A percentile compares a stretch with the other conserved stretches of the same genome.
These are phyloP conservation scores for Pinus albicaulis DNA, from an alignment of 75 land plant species.

Conservation along the genomic window DNA sequence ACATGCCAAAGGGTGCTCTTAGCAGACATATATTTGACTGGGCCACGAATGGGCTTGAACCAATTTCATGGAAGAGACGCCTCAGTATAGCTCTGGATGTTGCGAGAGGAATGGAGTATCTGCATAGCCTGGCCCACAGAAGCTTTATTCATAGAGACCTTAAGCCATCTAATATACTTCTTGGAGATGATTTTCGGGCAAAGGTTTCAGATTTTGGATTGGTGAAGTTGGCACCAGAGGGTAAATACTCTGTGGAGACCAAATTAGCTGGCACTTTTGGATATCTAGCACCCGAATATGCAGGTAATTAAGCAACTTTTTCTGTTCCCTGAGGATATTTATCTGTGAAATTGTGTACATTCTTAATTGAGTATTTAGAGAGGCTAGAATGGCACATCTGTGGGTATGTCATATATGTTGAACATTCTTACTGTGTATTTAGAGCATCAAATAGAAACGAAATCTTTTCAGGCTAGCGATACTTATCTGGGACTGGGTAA, in stretches of 20 bases:
- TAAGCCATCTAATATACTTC: slow-evolving; percentile 87
- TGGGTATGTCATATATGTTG: not conserved
- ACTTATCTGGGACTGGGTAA: not conserved
- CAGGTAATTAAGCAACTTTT: slow-evolving; percentile 50
- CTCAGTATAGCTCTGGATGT: slow-evolving; percentile 89
- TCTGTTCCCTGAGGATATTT: not conserved
- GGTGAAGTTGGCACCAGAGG: slow-evolving; percentile 90
- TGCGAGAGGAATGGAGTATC: slow-evolving; percentile 91
- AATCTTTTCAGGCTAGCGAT: not conserved
- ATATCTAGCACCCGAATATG: slow-evolving; percentile 96
- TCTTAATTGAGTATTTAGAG: not conserved
- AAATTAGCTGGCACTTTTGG: slow-evolving; percentile 97
- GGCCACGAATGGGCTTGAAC: slow-evolving; percentile 55
- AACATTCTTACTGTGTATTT: not conserved
- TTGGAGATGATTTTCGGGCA: slow-evolving; percentile 81
- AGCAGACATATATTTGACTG: slow-evolving; percentile 87
- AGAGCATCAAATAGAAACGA: not conserved
- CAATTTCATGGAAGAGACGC: slow-evolving; percentile 83
- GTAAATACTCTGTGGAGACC: slow-evolving; percentile 77
- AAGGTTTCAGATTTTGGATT: slow-evolving; percentile 95
- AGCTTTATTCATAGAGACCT: slow-evolving; percentile 94
- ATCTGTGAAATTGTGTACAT: not conserved
- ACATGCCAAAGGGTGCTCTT: slow-evolving; percentile 93
- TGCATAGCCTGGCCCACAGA: slow-evolving; percentile 81
- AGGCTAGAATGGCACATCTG: not conserved